Conservation (phyloP, 495 filamentous ascomycete species). For the Xylaria telfairii region DNA sequence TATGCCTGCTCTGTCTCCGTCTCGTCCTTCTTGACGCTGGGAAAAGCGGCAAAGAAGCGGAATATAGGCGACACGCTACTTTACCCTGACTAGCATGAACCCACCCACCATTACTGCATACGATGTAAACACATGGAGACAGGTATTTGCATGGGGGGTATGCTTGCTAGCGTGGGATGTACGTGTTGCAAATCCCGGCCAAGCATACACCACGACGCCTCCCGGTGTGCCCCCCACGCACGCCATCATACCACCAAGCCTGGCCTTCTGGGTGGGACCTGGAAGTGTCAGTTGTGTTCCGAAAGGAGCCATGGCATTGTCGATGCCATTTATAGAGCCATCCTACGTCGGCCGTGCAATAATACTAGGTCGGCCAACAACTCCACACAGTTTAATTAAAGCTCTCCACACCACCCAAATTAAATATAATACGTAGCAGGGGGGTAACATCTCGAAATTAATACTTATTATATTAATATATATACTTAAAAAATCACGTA, state of each 20-base stretch:
- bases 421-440: no score
- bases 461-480: no score
- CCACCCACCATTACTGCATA: conserved; percentile 13
- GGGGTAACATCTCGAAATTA: no score
- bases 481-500: no score
- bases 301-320: conserved; percentile 20
- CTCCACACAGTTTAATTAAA: no score
- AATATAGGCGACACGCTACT: conserved; percentile 2
- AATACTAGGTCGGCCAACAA: no score
- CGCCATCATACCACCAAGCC: conserved; percentile 20
- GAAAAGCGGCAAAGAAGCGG: conserved; percentile 4
- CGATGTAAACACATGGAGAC: conserved; percentile 23
- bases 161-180: conserved; percentile 15
- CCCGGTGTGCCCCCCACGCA: conserved; percentile 17
- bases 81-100: conserved; percentile 16
- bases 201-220: conserved; percentile 21
- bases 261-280: conserved; percentile 15
- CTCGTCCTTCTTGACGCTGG: neutral
- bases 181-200: conserved; percentile 10
- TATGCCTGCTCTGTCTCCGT: neutral
- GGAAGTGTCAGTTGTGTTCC: conserved; percentile 19
- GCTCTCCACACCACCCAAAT: no score
- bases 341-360: no score
- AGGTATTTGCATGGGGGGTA: conserved; percentile 11
- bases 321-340: conserved; percentile 14